Base-by-base conservation (phyloP, 257 asterid genomes). In the Scutellaria baicalensis region DNA sequence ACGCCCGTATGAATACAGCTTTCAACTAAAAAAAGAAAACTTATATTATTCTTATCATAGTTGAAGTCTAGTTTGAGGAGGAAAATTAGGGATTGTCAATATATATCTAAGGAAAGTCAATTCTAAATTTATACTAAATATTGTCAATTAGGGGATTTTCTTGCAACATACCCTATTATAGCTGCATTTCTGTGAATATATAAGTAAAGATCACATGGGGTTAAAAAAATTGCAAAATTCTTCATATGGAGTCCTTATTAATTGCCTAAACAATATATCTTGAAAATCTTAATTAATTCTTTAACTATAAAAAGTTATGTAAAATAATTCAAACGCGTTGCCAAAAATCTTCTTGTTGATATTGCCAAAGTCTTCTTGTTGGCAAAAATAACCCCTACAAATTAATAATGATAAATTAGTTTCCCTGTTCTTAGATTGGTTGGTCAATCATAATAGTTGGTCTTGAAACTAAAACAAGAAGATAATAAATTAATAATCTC, bases 381-480 rank as follows among this genome's bases (percentile, higher is more conserved):
- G 57, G 33, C 33, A 8, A 43, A 5, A 56, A 20, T 54, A 57
- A 5, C 42, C 40, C 63, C 20, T 21, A 69, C n/a, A 69, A 17
- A 27, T 27, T 27, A 27, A 61, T 67, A 52, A 67, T 61, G 7
- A 48, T 63, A 61, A 69, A 36, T 48, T n/a, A n/a, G n/a, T n/a
- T n/a, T 48, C 20, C 35, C 10, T 38, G 59, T 47, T 77, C 40
- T 16, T 63, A 60, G 72, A 33, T 54, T 76, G 56, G 78, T 63
- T 74, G 82, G 79, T 70, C 79, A 65, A 69, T 51, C 64, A 63
- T 65, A 36, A 33, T 33, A 39, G 52, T 35, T 70, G 74, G 36
- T 59, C 72, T 35, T 56, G 44, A 8, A 59, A 59, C 38, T 42
- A 36, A 71, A 38, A 72, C 35, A 49, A 47, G 35, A 48, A 68